Percentiles rank a stretch among this genome's conserved stretches.
These are phyloP conservation scores for Tilletia setariae DNA, from an alignment of 1,284 basidiomycete genomes.

Conservation along the genomic window DNA sequence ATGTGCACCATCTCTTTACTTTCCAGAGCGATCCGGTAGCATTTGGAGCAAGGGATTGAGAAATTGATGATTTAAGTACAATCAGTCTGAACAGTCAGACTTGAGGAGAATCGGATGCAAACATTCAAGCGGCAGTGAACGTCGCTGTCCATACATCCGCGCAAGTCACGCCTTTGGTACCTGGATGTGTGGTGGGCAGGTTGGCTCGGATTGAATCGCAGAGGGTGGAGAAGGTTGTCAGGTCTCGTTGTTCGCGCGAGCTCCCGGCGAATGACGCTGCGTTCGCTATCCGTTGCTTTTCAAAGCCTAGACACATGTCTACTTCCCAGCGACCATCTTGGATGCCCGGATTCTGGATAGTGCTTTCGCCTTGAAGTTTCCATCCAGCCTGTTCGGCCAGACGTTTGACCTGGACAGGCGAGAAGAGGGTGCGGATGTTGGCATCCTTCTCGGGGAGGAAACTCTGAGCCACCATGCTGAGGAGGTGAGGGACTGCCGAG, in stretches of 20 bases:
- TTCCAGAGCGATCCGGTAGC: not conserved
- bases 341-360: slow-evolving; percentile 48
- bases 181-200: not conserved
- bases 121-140: not conserved
- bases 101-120: not conserved
- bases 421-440: slow-evolving; percentile 58
- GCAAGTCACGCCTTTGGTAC: slow-evolving; percentile 8
- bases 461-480: slow-evolving; percentile 57
- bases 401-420: slow-evolving; percentile 52
- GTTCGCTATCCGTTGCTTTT: slow-evolving; percentile 33
- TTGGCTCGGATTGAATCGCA: slow-evolving; percentile 11
- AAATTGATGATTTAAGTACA: not conserved
- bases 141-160: slow-evolving; percentile 1
- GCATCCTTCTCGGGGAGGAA: slow-evolving; percentile 49
- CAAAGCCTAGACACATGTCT: slow-evolving; percentile 29
- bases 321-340: slow-evolving; percentile 57
- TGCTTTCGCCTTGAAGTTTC: slow-evolving; percentile 40
- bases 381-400: slow-evolving; percentile 52
- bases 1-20: not conserved
- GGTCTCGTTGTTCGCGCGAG: slow-evolving; percentile 35
- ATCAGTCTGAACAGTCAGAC: not conserved
- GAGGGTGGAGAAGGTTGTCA: slow-evolving; percentile 6
- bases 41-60: slow-evolving; percentile 2
- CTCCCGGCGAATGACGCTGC: slow-evolving; percentile 23
- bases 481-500: slow-evolving; percentile 54